phyloP scores from a whole-genome alignment of 257 asterid genomes.

The Penstemon eatonii region DNA sequence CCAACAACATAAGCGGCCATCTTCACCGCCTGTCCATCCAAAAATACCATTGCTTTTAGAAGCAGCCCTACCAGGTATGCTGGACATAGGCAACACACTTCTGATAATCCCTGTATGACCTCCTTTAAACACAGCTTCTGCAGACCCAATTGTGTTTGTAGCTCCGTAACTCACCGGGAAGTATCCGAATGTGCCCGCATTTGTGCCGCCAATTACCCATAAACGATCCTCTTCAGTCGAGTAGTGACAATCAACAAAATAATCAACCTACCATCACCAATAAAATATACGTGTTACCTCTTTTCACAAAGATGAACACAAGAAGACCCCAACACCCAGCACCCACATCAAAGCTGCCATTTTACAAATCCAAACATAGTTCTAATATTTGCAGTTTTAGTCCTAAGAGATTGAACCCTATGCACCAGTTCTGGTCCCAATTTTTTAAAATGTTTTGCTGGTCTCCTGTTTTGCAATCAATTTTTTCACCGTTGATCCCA shows the following conservation, averaged over 20 bases:
- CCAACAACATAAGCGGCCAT: slow-evolving; percentile 94
- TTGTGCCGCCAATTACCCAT: slow-evolving; percentile 86
- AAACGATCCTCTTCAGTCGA: slow-evolving; percentile 65
- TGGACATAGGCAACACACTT: slow-evolving; percentile 63
- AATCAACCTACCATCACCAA: slow-evolving; percentile 59
- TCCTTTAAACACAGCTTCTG: slow-evolving; percentile 81
- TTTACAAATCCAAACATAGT: no score
- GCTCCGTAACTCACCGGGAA: slow-evolving; percentile 55
- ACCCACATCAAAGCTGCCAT: no score
- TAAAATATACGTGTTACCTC: not conserved
- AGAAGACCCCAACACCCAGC: no score
- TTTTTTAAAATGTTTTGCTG: no score
- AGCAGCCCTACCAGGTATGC: slow-evolving; percentile 33
- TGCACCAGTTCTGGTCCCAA: no score
- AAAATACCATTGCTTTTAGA: slow-evolving; percentile 45
- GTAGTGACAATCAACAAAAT: slow-evolving; percentile 84
- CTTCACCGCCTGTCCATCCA: slow-evolving; percentile 97
- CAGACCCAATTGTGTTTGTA: slow-evolving; percentile 42
- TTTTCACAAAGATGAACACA: no score
- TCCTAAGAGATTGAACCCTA: no score
- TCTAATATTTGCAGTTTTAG: no score
- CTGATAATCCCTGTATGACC: slow-evolving; percentile 81
- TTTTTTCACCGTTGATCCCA: no score
- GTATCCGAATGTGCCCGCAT: slow-evolving; percentile 73
- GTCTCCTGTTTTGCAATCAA: no score